Conservation (phyloP, 2,329 filamentous ascomycete genomes). For the Sclerotiophoma versabilis region DNA sequence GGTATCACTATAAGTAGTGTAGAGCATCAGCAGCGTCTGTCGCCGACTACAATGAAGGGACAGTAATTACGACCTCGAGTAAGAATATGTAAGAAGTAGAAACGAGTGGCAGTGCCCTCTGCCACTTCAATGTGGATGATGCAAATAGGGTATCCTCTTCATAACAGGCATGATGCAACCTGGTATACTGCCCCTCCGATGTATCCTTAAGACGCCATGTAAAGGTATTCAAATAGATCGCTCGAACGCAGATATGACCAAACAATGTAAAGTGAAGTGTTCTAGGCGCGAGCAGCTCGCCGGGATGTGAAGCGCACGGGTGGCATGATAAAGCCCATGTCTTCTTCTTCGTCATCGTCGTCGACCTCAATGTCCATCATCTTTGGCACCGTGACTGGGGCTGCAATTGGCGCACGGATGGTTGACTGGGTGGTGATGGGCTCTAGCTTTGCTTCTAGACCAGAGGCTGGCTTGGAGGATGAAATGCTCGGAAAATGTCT, state of each 20-base stretch:
- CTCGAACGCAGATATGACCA: slow-evolving; percentile 39
- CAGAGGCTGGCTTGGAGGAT: slow-evolving; percentile 2
- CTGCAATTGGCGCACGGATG: slow-evolving; percentile 5
- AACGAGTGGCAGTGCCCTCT: neutral
- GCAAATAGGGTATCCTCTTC: slow-evolving; percentile 15
- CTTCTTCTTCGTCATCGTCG: slow-evolving; percentile 41
- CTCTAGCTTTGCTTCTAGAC: slow-evolving; percentile 16
- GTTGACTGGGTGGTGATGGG: slow-evolving; percentile 6
- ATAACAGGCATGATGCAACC: slow-evolving; percentile 5
- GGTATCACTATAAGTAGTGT: slow-evolving; percentile 1
- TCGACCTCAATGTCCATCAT: slow-evolving; percentile 47
- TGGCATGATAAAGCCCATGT: slow-evolving; percentile 45
- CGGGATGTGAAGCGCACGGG: slow-evolving; percentile 47
- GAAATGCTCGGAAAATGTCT: slow-evolving; percentile 25
- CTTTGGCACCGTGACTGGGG: slow-evolving; percentile 23
- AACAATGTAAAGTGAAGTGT: neutral
- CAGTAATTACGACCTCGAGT: neutral
- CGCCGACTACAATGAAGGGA: neutral
- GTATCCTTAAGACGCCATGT: slow-evolving; percentile 8
- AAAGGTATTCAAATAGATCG: slow-evolving; percentile 21
- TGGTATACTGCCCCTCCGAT: slow-evolving; percentile 5
- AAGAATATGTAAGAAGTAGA: neutral
- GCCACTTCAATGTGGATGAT: neutral
- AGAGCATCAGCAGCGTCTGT: neutral
- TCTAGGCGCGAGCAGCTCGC: slow-evolving; percentile 22